phyloP scores from a whole-genome alignment of 225 moss, liverwort and hornwort genomes.

The Sphagnum tenellum region DNA sequence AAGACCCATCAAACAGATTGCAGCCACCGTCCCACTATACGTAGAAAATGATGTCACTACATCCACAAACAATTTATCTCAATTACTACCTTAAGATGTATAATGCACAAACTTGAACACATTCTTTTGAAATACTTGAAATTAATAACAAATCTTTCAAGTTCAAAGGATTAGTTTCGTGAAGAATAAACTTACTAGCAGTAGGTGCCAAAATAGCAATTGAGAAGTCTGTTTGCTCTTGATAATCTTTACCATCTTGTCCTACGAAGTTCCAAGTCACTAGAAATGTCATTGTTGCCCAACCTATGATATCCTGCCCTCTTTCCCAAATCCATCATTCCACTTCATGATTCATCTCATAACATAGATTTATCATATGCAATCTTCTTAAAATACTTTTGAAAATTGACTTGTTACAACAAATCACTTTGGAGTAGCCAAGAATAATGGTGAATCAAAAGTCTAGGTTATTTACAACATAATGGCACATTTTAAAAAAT shows the following conservation, averaged over 20 bases:
- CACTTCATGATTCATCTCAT: too few species aligned
- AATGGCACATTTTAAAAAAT: neutral
- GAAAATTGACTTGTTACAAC: neutral
- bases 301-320: constrained; percentile 46
- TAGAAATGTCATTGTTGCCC: constrained; percentile 40
- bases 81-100: neutral
- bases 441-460: neutral
- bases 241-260: constrained; percentile 5
- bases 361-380: too few species aligned
- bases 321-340: constrained; percentile 3
- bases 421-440: neutral
- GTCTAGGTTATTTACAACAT: neutral
- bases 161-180: neutral
- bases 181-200: constrained; percentile 23
- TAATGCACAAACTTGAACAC: neutral
- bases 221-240: constrained; percentile 3
- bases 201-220: constrained; percentile 51
- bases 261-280: constrained; percentile 32
- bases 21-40: constrained; percentile 33
- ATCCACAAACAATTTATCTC: constrained; percentile 4
- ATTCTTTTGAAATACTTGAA: neutral
- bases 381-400: neutral
- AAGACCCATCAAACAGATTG: constrained; percentile 31
- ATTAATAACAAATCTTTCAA: neutral
- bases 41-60: constrained; percentile 37